Evolutionary conservation across 176 grass and related monocot species (phyloP), one percentile per base, ranked within the genome.

Genomic region (Zoysia japonica): DNA sequence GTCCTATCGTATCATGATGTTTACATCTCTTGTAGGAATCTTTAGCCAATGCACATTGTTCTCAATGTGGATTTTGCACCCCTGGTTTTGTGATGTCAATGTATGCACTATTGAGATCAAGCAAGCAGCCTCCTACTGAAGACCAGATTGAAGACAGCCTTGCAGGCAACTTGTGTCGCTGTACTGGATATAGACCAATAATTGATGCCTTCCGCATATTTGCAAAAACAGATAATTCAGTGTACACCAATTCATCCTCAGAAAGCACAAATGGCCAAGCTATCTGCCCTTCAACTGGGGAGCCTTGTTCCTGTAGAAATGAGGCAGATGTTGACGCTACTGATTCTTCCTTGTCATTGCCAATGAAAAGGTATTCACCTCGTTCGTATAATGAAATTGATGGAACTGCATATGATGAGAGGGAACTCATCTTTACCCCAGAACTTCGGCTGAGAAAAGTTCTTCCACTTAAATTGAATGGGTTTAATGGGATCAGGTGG

Each of bases 1-100:
- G 14, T 11, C 52, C 64, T 80, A 28, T 51, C 75, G 40, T 55
- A 40, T 83, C 48, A 40, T 79, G 37, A 76, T 45, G 15, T 65
- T 52, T 85, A 67, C n/a, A 47, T 78, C 47, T 53, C 37, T 89
- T 93, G 61, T 74, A 97, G 95, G 92, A 94, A 86, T 83, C 89
- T 72, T 80, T 97, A 88, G 91, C 87, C 51, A 71, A 83, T 47
- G 83, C 92, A 48, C 95, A 97, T 85, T 91, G 95, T 86, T 97
- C 95, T 64, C 95, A 97, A 75, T 97, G 95, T 88, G 95, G 95
- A 49, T 97, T 97, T 90, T 97, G 95, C 81, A 97, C 95, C 50
- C 95, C 95, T 86, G 95, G 95, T 65, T 97, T 97, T 83, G 78
- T 97, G 57, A 94, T 97, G 95, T 97, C 95, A 6, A 97, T 97